Base-by-base conservation (phyloP, 2,329 filamentous ascomycete species). In the Aureobasidium melanogenum region DNA sequence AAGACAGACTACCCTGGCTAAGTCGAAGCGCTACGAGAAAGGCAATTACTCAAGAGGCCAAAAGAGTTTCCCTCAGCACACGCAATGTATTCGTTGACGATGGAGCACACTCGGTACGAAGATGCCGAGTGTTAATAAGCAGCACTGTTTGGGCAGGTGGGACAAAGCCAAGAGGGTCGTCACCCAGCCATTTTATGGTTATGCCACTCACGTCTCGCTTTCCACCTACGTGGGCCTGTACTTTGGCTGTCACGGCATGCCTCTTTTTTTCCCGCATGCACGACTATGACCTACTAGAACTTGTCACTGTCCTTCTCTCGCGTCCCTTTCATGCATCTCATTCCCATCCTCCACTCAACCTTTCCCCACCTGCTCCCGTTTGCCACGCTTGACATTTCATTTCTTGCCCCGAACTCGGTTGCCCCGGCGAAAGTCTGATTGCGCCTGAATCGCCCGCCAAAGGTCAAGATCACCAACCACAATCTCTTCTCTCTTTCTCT, bases 361-460 rank as follows among this genome's bases (percentile, higher is more conserved):
- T 9, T 44, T 32, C 28, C 39, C 39, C 39, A 24, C 38, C 38
- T 39, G 26, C 12, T 34, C 26, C 52, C 54, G 43, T 58, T 58
- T 47, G 54, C 54, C 54, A 58, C 54, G 39, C 28, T 50, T 50
- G 43, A 38, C 44, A 50, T 41, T 38, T 46, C 56, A 50, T 39
- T 59, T 48, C 56, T 41, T 24, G 12, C n/a, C 28, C 32, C 44
- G 15, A 47, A 39, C 34, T 48, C 44, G 56, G 44, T 59, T 59
- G 56, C 56, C 44, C 56, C 44, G 44, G 44, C 56, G 56, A 59
- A 57, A 59, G 32, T 59, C 56, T 59, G 56, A 59, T 59, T 59
- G 12, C 38, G 19, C 34, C 24, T 39, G 24, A 59, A 50, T 22
- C 55, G 55, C 30, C 34, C 22, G 19, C 22, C 32, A 39, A 41